phyloP scores from a whole-genome alignment of 2,329 filamentous ascomycete species.

The Monilinia vaccinii-corymbosi region DNA sequence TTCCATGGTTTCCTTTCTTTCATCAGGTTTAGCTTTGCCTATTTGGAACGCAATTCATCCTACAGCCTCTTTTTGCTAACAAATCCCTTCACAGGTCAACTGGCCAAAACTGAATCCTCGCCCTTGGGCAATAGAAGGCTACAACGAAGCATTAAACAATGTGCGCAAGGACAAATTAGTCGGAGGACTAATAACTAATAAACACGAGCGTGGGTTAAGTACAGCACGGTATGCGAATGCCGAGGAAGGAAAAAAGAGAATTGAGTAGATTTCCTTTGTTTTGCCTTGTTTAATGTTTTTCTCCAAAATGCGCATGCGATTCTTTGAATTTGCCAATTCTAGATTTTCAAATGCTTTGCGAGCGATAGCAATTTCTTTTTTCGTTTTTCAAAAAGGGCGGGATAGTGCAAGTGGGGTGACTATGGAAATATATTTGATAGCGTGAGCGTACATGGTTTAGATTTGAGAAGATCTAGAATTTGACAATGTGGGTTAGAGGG shows the following conservation, averaged over 20 bases:
- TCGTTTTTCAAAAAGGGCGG: background rate
- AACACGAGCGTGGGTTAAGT: slow-evolving; percentile 76
- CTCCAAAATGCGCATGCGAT: background rate
- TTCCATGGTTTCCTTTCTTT: background rate
- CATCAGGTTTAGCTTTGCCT: background rate
- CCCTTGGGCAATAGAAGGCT: slow-evolving; percentile 77
- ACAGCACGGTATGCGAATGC: slow-evolving; percentile 73
- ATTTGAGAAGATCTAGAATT: background rate
- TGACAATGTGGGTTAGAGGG: background rate
- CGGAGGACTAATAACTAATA: slow-evolving; percentile 56
- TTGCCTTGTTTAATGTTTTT: background rate
- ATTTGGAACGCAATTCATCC: background rate
- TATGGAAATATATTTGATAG: background rate
- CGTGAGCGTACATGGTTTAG: background rate
- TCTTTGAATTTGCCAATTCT: background rate
- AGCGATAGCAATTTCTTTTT: background rate
- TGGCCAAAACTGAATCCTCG: slow-evolving; percentile 95
- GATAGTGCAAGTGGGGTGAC: background rate
- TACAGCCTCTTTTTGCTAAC: background rate
- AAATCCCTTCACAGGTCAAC: slow-evolving; percentile 58
- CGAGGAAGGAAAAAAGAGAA: slow-evolving; percentile 97
- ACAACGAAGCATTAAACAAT: slow-evolving; percentile 75
- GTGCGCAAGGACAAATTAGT: slow-evolving; percentile 76
- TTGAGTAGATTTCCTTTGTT: slow-evolving; percentile 43
- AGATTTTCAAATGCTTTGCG: background rate